A percentile compares a stretch with the other conserved stretches of the same genome.
These are phyloP conservation scores for Rhizophagus sp. DNA, from an alignment of 192 early-diverging fungal species.

Conservation along the genomic window DNA sequence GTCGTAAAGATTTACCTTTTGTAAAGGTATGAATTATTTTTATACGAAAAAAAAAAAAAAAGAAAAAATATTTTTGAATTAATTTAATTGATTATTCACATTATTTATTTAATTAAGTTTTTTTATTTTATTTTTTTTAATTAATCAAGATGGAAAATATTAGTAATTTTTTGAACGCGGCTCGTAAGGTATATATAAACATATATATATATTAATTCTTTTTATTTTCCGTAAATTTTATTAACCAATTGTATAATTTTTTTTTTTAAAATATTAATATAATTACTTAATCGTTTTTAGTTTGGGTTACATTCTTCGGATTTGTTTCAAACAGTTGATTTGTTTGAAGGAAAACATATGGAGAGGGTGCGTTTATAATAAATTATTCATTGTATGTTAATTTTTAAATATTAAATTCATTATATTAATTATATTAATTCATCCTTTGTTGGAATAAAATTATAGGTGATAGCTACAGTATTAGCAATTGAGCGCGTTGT, in stretches of 20 bases:
- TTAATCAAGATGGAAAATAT: slow-evolving; percentile 81
- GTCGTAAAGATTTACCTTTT: slow-evolving; percentile 71
- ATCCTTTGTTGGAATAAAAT: neutral
- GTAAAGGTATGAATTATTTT: slow-evolving; percentile 50
- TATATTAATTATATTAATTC: neutral
- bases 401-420: neutral
- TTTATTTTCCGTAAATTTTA: neutral
- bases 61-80: neutral
- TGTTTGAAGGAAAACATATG: slow-evolving; percentile 84
- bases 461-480: slow-evolving; percentile 72
- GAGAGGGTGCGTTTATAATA: slow-evolving; percentile 41
- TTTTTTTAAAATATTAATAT: no score
- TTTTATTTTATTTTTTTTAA: neutral
- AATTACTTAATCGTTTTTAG: slow-evolving; percentile 36
- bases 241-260: neutral
- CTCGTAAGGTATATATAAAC: slow-evolving; percentile 36
- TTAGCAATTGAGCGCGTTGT: slow-evolving; percentile 67
- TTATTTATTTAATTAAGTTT: neutral
- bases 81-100: slow-evolving; percentile 8
- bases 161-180: slow-evolving; percentile 70
- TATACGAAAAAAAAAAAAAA: neutral
- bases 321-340: slow-evolving; percentile 78
- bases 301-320: slow-evolving; percentile 74
- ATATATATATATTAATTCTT: no score
- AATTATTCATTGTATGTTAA: neutral